A percentile compares a stretch with the other conserved stretches of the same genome.
phyloP scores from a whole-genome alignment of 148 eudicot genomes.

The Rhododendron vialii region DNA sequence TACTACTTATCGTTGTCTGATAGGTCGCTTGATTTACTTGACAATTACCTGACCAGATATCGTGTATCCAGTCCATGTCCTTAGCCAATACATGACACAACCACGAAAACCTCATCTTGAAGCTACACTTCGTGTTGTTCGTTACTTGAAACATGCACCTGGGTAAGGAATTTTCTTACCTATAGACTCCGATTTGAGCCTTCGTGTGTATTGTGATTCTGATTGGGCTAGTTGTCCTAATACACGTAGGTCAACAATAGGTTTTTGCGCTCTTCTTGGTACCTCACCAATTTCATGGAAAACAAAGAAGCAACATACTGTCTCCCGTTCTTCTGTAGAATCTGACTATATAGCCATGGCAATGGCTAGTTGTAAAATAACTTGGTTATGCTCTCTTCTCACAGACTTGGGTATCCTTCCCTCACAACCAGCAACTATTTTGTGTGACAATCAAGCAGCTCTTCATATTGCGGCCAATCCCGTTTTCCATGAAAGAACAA shows the following conservation, averaged over 20 bases:
- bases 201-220: not conserved
- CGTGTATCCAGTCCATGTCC: not conserved
- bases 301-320: not conserved
- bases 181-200: not conserved
- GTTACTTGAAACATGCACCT: not conserved
- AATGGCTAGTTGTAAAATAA: not conserved
- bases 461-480: not conserved
- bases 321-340: not conserved
- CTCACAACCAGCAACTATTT: not conserved
- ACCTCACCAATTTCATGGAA: not conserved
- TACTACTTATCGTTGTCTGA: not conserved
- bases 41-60: not conserved
- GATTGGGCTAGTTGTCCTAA: not conserved
- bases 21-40: not conserved
- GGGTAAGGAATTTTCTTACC: not conserved
- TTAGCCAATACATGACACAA: not conserved
- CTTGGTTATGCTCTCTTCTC: not conserved
- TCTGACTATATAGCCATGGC: not conserved
- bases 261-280: not conserved
- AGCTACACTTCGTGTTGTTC: not conserved
- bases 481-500: not conserved
- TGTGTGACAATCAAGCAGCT: constrained; percentile 10
- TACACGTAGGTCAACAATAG: not conserved
- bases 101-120: not conserved
- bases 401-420: no score